phyloP scores from a whole-genome alignment of 495 filamentous ascomycete species.

The Talaromyces trachyspermus region DNA sequence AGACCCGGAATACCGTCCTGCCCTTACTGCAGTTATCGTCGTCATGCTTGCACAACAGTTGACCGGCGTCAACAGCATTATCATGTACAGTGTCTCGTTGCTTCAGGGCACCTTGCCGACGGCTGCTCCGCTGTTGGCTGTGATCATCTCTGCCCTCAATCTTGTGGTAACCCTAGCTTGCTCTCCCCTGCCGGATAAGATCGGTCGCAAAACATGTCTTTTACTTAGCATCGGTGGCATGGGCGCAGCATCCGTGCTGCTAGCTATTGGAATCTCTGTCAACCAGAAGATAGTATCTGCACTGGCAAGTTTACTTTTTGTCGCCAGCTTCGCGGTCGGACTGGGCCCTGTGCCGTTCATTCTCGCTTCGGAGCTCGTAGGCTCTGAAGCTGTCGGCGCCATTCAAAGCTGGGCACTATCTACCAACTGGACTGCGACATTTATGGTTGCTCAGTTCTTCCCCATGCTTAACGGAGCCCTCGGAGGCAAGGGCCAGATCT shows the following conservation, averaged over 20 bases:
- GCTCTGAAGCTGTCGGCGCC: constrained; percentile 79
- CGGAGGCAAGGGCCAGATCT: constrained; percentile 71
- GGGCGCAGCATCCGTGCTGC: constrained; percentile 61
- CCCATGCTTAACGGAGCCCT: constrained; percentile 71
- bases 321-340: constrained; percentile 82
- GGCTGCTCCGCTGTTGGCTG: constrained; percentile 70
- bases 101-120: constrained; percentile 69
- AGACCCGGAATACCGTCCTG: constrained; percentile 61
- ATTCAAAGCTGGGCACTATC: constrained; percentile 78
- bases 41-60: constrained; percentile 94
- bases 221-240: constrained; percentile 76
- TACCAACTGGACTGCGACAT: constrained; percentile 87
- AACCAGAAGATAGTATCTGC: constrained; percentile 67
- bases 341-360: constrained; percentile 93
- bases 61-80: constrained; percentile 88
- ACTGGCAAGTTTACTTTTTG: constrained; percentile 73
- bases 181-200: constrained; percentile 75
- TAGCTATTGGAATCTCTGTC: constrained; percentile 69
- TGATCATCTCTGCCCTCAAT: constrained; percentile 80
- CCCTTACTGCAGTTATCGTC: constrained; percentile 75
- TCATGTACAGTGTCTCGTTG: constrained; percentile 95
- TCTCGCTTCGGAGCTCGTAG: constrained; percentile 80
- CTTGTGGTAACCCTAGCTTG: constrained; percentile 71
- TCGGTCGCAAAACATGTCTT: constrained; percentile 79
- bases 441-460: constrained; percentile 88